Base-by-base conservation (phyloP, 352 stramenopile species). In the Albugo laibachii region DNA sequence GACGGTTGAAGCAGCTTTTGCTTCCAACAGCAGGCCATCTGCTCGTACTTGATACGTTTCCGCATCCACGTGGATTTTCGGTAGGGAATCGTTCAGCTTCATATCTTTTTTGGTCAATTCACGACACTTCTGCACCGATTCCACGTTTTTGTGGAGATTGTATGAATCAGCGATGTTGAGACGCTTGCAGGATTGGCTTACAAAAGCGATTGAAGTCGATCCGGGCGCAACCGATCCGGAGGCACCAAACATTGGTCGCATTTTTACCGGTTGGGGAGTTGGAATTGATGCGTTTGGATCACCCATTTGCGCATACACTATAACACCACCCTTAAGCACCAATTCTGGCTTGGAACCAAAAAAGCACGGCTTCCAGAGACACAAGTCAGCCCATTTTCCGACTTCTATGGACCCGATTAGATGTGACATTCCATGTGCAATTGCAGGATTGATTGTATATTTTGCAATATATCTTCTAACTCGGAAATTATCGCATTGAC, bases 361-460 rank as follows among this genome's bases (percentile, higher is more conserved):
- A 52, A 95, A 86, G 36, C 69, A 70, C 5, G 92, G 87, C 59
- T 96, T 95, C 92, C 92, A 98, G 14, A 98, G 60, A 4, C 83
- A 75, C 2, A 98, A 65, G 62, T 98, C 93, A 1, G 92, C 93
- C 13, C 97, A 66, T 61, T 97, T 98, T 40, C 59, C 61, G 21
- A 63, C 53, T 65, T 98, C 92, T 18, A 97, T 62, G 6, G 81
- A 96, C 10, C 93, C 93, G 45, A 98, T 93, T 44, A 95, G 47
- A 59, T 97, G 77, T n/a, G 69, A 72, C 82, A 98, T 97, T 6
- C 93, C 93, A 62, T 98, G 93, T 1, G 92, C 85, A 49, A 98
- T 93, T 31, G 87, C 87, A 14, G 93, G 92, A 57, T 98, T 98
- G 61, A 97, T 97, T 41, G 93, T 98, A 68, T 98, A 98, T 61